A percentile compares a stretch with the other conserved stretches of the same genome.
phyloP scores from a whole-genome alignment of 441 rosid genomes.

The Jatropha podagrica region DNA sequence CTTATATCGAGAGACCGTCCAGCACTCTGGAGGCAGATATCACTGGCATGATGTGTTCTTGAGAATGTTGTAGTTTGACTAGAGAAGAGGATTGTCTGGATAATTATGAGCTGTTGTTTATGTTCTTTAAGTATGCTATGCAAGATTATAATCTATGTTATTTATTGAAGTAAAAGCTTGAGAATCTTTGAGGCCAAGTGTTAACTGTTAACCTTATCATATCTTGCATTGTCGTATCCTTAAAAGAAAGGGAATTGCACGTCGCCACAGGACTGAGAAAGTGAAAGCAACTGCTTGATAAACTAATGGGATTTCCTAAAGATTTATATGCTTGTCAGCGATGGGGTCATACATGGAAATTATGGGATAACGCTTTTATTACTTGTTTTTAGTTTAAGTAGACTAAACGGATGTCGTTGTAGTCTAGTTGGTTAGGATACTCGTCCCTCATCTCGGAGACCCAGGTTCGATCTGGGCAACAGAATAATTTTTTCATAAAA shows the following conservation, averaged over 20 bases:
- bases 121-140: conserved; percentile 17
- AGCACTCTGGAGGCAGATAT: conserved; percentile 63
- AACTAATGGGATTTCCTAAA: no score
- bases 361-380: no score
- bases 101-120: not conserved
- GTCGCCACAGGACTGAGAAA: not conserved
- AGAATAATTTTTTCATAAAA: no score
- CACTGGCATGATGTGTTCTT: conserved; percentile 30
- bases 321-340: no score
- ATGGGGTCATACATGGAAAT: no score
- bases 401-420: conserved; percentile 45
- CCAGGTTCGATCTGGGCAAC: no score
- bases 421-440: conserved; percentile 95
- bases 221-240: not conserved
- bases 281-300: not conserved
- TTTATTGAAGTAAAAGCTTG: not conserved
- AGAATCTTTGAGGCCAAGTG: not conserved
- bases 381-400: no score
- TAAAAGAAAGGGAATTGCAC: not conserved
- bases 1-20: conserved; percentile 95
- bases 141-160: conserved; percentile 2
- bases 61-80: conserved; percentile 6
- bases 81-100: not conserved
- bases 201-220: not conserved
- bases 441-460: conserved; percentile 98